These are phyloP conservation scores for Cyberlindnera japonica DNA, from an alignment of 805 yeast genomes.

Conservation along the genomic window DNA sequence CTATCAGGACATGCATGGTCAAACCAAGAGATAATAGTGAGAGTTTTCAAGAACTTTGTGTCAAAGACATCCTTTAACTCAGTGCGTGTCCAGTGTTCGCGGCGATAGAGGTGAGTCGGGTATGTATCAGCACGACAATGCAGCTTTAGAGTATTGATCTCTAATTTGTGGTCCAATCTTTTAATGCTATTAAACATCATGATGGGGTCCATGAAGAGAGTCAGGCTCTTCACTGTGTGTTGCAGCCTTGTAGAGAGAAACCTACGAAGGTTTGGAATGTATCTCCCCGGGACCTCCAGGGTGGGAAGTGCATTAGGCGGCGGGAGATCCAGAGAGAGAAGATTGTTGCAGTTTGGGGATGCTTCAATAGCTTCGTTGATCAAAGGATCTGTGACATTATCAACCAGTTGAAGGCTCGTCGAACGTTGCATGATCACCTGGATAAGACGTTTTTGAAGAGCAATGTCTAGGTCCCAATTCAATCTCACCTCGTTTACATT, in stretches of 20 bases:
- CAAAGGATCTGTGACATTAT: conserved; percentile 38
- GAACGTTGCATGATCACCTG: conserved; percentile 28
- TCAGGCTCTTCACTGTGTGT: conserved; percentile 20
- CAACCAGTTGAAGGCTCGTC: conserved; percentile 32
- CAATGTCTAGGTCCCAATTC: conserved; percentile 39
- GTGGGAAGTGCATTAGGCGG: conserved; percentile 33
- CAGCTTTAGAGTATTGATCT: conserved; percentile 34
- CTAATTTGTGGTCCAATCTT: conserved; percentile 26
- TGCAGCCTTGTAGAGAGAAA: conserved; percentile 28
- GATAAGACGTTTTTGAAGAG: conserved; percentile 31
- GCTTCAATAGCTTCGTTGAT: conserved; percentile 34
- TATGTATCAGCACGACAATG: conserved; percentile 41
- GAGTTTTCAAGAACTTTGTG: conserved; percentile 30
- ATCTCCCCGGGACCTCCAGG: conserved; percentile 16
- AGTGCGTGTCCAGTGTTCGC: conserved; percentile 20
- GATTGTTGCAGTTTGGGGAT: conserved; percentile 24
- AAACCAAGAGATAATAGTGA: conserved; percentile 42
- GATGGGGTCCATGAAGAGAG: conserved; percentile 38
- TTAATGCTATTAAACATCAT: conserved; percentile 33
- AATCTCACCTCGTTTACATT: conserved; percentile 37
- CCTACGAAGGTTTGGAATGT: conserved; percentile 29
- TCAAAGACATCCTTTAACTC: conserved; percentile 36
- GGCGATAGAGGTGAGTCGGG: conserved; percentile 28
- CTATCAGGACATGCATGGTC: conserved; percentile 33
- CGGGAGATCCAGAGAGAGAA: conserved; percentile 23